These are phyloP conservation scores for Cladosporium sp. DNA, from an alignment of 2,329 filamentous ascomycete species.

Conservation along the genomic window DNA sequence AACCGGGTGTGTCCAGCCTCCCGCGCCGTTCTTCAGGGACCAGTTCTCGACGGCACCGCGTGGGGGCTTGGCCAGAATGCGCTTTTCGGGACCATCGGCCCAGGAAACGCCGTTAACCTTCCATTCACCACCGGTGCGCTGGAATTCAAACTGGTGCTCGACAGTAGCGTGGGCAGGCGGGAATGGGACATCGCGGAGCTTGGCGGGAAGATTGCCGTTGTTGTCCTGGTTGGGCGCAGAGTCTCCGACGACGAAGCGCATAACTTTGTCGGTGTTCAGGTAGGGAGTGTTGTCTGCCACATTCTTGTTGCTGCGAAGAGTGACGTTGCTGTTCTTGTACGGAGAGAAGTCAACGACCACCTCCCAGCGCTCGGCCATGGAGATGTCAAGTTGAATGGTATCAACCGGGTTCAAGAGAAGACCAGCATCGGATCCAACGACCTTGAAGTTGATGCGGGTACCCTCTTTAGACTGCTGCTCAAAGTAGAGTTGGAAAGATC, in stretches of 20 bases:
- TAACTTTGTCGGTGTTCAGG: constrained; percentile 39
- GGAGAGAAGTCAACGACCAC: constrained; percentile 53
- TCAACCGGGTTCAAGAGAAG: constrained; percentile 45
- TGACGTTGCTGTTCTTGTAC: constrained; percentile 44
- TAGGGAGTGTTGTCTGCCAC: constrained; percentile 39
- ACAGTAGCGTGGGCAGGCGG: constrained; percentile 34
- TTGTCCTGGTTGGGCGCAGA: constrained; percentile 34
- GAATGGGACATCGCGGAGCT: constrained; percentile 27
- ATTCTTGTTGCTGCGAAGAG: constrained; percentile 22
- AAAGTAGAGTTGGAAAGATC: constrained; percentile 48
- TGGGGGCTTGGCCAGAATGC: constrained; percentile 32
- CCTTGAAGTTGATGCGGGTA: constrained; percentile 44
- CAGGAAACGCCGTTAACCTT: constrained; percentile 47
- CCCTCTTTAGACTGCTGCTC: constrained; percentile 28
- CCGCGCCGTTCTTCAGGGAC: constrained; percentile 41
- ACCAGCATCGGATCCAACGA: constrained; percentile 53
- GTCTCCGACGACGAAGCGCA: constrained; percentile 45
- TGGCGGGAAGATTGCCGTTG: constrained; percentile 37
- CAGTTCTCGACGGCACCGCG: constrained; percentile 35
- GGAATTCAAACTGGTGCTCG: constrained; percentile 45
- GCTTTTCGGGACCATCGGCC: constrained; percentile 28
- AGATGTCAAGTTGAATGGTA: constrained; percentile 41
- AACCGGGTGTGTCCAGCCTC: constrained; percentile 43
- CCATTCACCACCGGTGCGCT: constrained; percentile 42
- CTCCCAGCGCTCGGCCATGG: constrained; percentile 57